Evolutionary conservation across 495 filamentous ascomycete species (phyloP), one percentile per base, ranked within the genome.

Genomic region (Baudoinia panamericana): DNA sequence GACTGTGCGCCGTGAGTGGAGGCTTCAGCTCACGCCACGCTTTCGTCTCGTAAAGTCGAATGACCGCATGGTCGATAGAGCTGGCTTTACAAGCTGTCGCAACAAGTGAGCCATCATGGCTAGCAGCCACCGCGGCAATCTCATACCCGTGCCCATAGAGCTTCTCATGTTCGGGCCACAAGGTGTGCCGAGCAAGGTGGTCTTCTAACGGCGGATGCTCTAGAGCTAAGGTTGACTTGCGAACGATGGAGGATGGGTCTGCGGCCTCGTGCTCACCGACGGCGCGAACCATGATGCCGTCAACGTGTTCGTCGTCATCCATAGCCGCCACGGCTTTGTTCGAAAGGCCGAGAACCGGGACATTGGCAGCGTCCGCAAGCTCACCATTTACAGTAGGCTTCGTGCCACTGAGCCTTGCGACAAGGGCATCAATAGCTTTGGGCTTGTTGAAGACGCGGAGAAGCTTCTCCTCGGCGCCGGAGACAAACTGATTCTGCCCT

Each of bases 71-170:
- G 50, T 94, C 86, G 35, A 87, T 63, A 11, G 84, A 90, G 59
- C 76, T 87, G 13, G 92, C 92, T 55, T 80, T 82, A 63, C 88
- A 96, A 2, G 88, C 84, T n/a, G 84, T 93, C 13, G 92, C 90
- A 24, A 99, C 71, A 17, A 93, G 50, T 1, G 54, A 64, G 12
- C 78, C 77, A 51, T 82, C 78, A 45, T 80, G 73, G 50, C 75
- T 84, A 6, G 76, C 71, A n/a, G 87, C 82, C 17, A 94, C 73
- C 8, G 83, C 78, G 16, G 86, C 92, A 28, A 99, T 90, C 59
- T 99, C 90, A 63, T 93, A 93, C n/a, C 90, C 90, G 62, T 99
- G 90, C 5, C 90, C 90, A 58, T 99, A 99, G 4, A 99, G 73
- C 60, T 99, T 99, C 56, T 96, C 90, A 28, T 73, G 75, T 50